A percentile compares a stretch with the other conserved stretches of the same genome.
Evolutionary conservation across 2,329 filamentous ascomycete species (phyloP).

Genomic region (Exophiala aquamarina): DNA sequence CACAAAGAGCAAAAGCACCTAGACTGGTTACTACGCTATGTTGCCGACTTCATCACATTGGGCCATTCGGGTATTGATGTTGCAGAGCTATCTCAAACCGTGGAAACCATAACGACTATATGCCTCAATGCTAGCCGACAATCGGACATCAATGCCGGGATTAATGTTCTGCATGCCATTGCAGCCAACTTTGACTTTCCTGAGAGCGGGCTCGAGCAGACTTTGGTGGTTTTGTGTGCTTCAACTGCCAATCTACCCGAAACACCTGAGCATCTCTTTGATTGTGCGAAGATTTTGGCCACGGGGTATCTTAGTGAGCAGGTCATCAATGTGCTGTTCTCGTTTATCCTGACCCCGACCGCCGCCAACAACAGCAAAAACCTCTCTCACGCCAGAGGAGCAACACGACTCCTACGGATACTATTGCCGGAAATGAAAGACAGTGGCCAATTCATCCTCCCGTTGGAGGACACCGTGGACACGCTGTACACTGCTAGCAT

Average conservation of each 20-base stretch:
- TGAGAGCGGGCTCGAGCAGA: constrained; percentile 17
- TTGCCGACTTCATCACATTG: constrained; percentile 22
- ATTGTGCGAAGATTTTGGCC: constrained; percentile 20
- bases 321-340: constrained; percentile 17
- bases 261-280: constrained; percentile 15
- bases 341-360: constrained; percentile 18
- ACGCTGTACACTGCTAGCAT: constrained; percentile 18
- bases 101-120: constrained; percentile 15
- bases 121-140: constrained; percentile 22
- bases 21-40: constrained; percentile 24
- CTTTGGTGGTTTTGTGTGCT: constrained; percentile 23
- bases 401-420: constrained; percentile 17
- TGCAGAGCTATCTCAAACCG: constrained; percentile 15
- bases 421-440: constrained; percentile 14
- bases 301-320: constrained; percentile 13
- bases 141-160: constrained; percentile 22
- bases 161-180: constrained; percentile 22
- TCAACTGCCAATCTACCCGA: constrained; percentile 21
- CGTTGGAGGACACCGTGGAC: constrained; percentile 15
- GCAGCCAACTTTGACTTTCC: constrained; percentile 20
- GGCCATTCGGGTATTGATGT: constrained; percentile 16
- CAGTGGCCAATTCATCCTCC: constrained; percentile 15
- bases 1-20: constrained; percentile 21
- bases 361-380: constrained; percentile 16
- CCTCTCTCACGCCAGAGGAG: constrained; percentile 22